Evolutionary conservation across 352 stramenopile species (phyloP), one percentile per base, ranked within the genome.

Genomic region (Pythium sp.): DNA sequence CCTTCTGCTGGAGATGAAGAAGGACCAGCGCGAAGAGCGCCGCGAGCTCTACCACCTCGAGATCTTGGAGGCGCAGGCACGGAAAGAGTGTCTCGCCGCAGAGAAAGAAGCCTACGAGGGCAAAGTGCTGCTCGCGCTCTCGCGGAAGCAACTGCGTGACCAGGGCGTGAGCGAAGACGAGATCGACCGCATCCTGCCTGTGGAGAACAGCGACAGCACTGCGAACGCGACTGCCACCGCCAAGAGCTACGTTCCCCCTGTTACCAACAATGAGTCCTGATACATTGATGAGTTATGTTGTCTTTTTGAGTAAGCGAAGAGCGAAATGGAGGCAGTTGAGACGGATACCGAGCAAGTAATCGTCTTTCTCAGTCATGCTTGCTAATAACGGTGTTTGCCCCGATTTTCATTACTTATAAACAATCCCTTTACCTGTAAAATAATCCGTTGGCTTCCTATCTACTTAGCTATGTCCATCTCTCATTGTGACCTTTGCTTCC

Each of bases 131-230:
- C 72, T 91, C 20, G 80, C 77, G 36, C 69, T 91, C 1, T 79
- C 82, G 2, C 70, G 82, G 14, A 87, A 91, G 51, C 72, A 85
- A 53, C 60, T 91, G 32, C 67, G 76, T 20, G 80, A 89, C 34
- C 69, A 89, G 24, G 80, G 75, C 41, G 72, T 91, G 18, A 70
- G 43, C 49, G 72, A 85, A 20, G 59, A 75, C 1, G 82, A 91
- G 74, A 85, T 91, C 68, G 72, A 86, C 32, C 75, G 75, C 41
- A 58, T 91, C 32, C 59, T 91, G 38, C 82, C 82, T 6, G 30
- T 6, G 55, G 84, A 18, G 68, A 72, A 5, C 7, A 24, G 3
- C 41, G 22, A 32, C 38, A 18, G 30, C 36, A 4, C 41, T 47
- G 41, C 5, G 3, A n/a, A 14, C 20, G 18, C 30, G 26, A 5